Base-by-base conservation (phyloP, 2,329 filamentous ascomycete species). In the Alternaria dauci region DNA sequence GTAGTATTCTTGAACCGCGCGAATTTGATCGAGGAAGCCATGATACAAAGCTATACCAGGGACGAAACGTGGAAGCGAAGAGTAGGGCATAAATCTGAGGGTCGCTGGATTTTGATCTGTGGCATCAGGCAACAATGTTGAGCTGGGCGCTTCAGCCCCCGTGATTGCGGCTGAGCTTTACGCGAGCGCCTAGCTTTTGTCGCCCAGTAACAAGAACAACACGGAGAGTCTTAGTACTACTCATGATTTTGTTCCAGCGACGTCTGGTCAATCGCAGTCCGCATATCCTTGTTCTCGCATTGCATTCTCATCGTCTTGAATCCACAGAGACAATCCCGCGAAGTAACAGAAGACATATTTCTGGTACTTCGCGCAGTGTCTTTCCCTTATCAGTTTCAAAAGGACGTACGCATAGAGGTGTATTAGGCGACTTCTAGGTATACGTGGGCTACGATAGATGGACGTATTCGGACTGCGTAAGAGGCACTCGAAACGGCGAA, bases 301-400 rank as follows among this genome's bases (percentile, higher is more conserved):
- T 11, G 9, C 4, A 11, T 9, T 11, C 9, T 32, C 30, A 8
- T 32, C 9, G 30, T 11, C 30, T 32, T 9, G 9, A 12, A 4
- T 8, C 8, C 8, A 32, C 30, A 12, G 11, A 32, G 30, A 32
- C 9, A 11, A 32, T 30, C 28, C 28, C 30, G 0, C 32, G 11
- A 5, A 34, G 32, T 2, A 34, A 34, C 12, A 2, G 5, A 34
- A 7, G 11, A 16, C 14, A 12, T 0, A 0, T 34, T 11, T 34
- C 12, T 34, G 32, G 5, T 12, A 16, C 2, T 2, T 14, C 32
- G 32, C 12, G 1, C 32, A 34, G 32, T 34, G 5, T 16, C 5
- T 5, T 34, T 16, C 14, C 32, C 32, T 34, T 34, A 7, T 16
- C 11, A 16, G 0, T 6, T 0, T 12, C 1, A 0, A 0, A 34